Percentiles rank a stretch among this genome's conserved stretches.
Conservation (phyloP, 495 filamentous ascomycete species). For the Schizothecium vesticola region DNA sequence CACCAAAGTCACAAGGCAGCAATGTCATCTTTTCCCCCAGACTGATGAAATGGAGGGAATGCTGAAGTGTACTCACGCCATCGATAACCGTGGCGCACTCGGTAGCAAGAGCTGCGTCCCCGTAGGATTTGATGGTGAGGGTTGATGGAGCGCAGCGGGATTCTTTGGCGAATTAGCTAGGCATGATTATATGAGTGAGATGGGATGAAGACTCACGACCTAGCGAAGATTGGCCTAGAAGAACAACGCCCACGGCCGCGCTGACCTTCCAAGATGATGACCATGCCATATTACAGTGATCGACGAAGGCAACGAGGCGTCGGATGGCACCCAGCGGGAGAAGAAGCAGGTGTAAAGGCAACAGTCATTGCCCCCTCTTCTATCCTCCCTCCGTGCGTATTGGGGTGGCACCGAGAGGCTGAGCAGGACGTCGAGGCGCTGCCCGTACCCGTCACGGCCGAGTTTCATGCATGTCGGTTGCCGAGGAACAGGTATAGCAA, state of each 20-base stretch:
- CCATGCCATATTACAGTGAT: not conserved
- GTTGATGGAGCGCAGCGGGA: not conserved
- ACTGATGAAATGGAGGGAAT: not conserved
- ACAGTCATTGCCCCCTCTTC: not conserved
- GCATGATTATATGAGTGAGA: not conserved
- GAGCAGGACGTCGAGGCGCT: not conserved
- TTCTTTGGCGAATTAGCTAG: not conserved
- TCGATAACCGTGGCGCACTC: not conserved
- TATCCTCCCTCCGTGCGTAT: not conserved
- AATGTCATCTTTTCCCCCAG: not conserved
- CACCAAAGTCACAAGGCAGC: not conserved
- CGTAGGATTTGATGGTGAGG: not conserved
- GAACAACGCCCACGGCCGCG: not conserved
- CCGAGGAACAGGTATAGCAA: not conserved
- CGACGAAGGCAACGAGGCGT: not conserved
- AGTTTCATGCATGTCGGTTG: not conserved
- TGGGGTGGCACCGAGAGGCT: not conserved
- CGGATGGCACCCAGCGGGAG: not conserved
- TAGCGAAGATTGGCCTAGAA: not conserved
- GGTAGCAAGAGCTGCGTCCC: not conserved
- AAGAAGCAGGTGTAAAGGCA: not conserved
- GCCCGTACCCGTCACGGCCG: not conserved
- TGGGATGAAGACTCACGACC: not conserved
- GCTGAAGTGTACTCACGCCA: not conserved
- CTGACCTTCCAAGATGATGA: not conserved